phyloP scores from a whole-genome alignment of 148 eudicot species.

The Dianthus caryophyllus region DNA sequence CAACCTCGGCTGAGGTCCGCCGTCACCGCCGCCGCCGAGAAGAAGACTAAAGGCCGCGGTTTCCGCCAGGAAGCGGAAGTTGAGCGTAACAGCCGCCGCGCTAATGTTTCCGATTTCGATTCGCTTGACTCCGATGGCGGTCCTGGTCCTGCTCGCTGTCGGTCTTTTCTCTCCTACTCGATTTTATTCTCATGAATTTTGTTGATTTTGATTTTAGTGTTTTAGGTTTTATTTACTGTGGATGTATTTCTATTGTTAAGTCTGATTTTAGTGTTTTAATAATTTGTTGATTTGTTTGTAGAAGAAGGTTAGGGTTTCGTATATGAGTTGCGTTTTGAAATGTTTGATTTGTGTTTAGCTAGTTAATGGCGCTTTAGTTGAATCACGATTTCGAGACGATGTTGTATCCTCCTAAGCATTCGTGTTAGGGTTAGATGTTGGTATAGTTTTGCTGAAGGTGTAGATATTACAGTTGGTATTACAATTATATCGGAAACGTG shows the following conservation, averaged over 20 bases:
- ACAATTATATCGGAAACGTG: not conserved
- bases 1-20: slow-evolving; percentile 68
- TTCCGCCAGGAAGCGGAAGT: slow-evolving; percentile 52
- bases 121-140: slow-evolving; percentile 71
- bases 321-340: not conserved
- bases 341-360: not conserved
- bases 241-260: not conserved
- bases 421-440: not conserved
- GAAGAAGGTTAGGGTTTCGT: not conserved
- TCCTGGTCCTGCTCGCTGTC: slow-evolving; percentile 80
- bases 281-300: too few relatives aligned
- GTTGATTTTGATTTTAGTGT: too few relatives aligned
- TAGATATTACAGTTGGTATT: not conserved
- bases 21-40: slow-evolving; percentile 50
- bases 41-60: slow-evolving; percentile 78
- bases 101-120: slow-evolving; percentile 54
- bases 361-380: not conserved
- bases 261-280: not conserved
- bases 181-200: not conserved
- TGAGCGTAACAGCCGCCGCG: slow-evolving; percentile 52
- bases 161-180: slow-evolving; percentile 12
- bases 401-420: not conserved
- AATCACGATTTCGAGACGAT: not conserved
- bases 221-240: not conserved
- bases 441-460: not conserved